Evolutionary conservation across 768 basidiomycete species (phyloP).

Genomic region (Suillus fuscotomentosus): DNA sequence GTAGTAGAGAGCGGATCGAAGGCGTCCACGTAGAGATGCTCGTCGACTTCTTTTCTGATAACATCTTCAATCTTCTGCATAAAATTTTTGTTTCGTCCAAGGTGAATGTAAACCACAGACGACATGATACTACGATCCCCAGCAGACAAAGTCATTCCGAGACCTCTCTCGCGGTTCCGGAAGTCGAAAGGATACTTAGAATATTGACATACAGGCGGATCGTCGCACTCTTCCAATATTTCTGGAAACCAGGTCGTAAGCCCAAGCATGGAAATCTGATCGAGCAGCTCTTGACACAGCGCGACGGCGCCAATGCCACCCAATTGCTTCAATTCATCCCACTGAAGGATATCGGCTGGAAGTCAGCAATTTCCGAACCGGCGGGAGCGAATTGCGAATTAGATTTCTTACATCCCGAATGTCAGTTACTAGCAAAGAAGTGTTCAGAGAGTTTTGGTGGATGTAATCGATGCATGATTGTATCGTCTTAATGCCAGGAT

Average conservation of each 20-base stretch:
- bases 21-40: conserved; percentile 29
- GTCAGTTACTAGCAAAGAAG: conserved; percentile 40
- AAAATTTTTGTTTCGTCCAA: conserved; percentile 32
- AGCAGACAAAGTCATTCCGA: conserved; percentile 34
- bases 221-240: conserved; percentile 7
- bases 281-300: conserved; percentile 40
- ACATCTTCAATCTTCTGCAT: conserved; percentile 41
- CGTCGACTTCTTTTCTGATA: conserved; percentile 33
- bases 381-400: background rate
- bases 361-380: conserved; percentile 2
- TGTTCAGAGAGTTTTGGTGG: conserved; percentile 35
- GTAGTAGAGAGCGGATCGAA: conserved; percentile 11
- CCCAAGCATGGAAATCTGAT: conserved; percentile 28
- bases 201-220: conserved; percentile 28
- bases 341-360: conserved; percentile 24
- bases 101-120: conserved; percentile 31
- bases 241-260: conserved; percentile 29
- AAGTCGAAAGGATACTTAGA: conserved; percentile 40
- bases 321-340: conserved; percentile 41
- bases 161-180: conserved; percentile 27
- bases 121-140: conserved; percentile 33
- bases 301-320: conserved; percentile 43
- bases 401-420: conserved; percentile 38
- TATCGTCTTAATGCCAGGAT: conserved; percentile 48
- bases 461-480: conserved; percentile 46